These are phyloP conservation scores for Cerrena zonata DNA, from an alignment of 1,284 basidiomycete species.

Conservation along the genomic window DNA sequence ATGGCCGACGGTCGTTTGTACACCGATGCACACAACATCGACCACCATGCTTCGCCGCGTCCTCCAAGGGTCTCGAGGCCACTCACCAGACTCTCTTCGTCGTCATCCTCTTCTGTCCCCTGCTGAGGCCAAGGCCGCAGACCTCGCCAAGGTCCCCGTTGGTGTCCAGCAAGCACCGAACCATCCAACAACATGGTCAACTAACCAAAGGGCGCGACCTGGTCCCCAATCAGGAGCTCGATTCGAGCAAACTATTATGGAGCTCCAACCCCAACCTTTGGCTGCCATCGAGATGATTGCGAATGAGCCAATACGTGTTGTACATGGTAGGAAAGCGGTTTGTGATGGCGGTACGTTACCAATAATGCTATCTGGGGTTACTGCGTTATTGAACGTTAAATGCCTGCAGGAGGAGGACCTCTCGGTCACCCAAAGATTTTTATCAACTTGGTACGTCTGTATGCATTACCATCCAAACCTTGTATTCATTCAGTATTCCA, in stretches of 20 bases:
- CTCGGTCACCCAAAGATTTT: conserved; percentile 95
- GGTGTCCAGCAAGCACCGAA: conserved; percentile 71
- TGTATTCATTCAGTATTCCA: conserved; percentile 23
- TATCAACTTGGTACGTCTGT: conserved; percentile 77
- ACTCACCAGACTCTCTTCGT: conserved; percentile 30
- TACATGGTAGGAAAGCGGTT: conserved; percentile 75
- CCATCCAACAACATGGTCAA: conserved; percentile 71
- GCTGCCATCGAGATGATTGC: conserved; percentile 88
- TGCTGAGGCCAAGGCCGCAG: conserved; percentile 6
- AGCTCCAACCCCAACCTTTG: conserved; percentile 83
- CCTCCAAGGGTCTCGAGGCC: conserved; percentile 27
- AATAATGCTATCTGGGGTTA: not conserved
- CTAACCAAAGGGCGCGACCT: conserved; percentile 63
- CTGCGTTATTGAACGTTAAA: conserved; percentile 4
- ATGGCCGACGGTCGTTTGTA: conserved; percentile 21
- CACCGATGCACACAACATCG: conserved; percentile 4
- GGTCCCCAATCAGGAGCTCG: conserved; percentile 56
- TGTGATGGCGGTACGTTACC: conserved; percentile 87
- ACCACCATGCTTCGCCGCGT: conserved; percentile 34
- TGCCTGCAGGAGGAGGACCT: conserved; percentile 76
- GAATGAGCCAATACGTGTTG: conserved; percentile 79
- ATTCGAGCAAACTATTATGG: conserved; percentile 87
- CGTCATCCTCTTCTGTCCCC: conserved; percentile 15
- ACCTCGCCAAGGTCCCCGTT: conserved; percentile 25
- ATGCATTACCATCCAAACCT: not conserved